These are phyloP conservation scores for Globisporangium polare DNA, from an alignment of 352 stramenopile genomes.

Conservation along the genomic window DNA sequence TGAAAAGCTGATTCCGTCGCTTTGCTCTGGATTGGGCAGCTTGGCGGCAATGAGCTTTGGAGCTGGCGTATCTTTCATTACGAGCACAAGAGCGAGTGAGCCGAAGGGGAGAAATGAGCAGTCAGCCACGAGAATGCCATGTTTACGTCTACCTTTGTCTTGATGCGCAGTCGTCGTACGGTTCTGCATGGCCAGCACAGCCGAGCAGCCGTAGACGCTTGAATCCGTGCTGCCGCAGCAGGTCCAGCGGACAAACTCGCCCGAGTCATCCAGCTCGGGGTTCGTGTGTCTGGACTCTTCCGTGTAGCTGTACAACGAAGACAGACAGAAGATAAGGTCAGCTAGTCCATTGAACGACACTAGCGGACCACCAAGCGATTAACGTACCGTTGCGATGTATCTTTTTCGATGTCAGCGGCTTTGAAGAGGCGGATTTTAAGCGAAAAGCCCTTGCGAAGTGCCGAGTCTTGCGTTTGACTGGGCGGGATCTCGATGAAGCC, in stretches of 20 bases:
- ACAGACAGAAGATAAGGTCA: background rate
- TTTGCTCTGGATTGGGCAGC: slow-evolving; percentile 16
- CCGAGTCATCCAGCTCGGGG: slow-evolving; percentile 50
- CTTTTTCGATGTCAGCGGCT: slow-evolving; percentile 32
- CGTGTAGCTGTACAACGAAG: slow-evolving; percentile 15
- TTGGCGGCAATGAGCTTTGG: slow-evolving; percentile 47
- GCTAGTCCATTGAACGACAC: background rate
- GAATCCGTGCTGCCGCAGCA: slow-evolving; percentile 55
- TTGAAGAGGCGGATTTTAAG: slow-evolving; percentile 45
- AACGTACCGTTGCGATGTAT: slow-evolving; percentile 24
- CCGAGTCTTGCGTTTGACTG: background rate
- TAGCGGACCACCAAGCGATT: background rate
- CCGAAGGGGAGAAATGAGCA: background rate
- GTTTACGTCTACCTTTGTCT: background rate
- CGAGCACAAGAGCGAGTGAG: background rate
- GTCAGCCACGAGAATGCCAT: background rate
- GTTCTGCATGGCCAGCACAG: slow-evolving; percentile 2
- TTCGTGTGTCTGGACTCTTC: slow-evolving; percentile 45
- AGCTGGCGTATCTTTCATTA: slow-evolving; percentile 12
- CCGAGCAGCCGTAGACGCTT: slow-evolving; percentile 53
- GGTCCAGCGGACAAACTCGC: slow-evolving; percentile 57
- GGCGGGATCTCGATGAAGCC: slow-evolving; percentile 43
- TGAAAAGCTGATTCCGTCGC: slow-evolving; percentile 26
- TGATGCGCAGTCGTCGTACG: background rate
- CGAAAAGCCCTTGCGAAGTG: slow-evolving; percentile 23